These are phyloP conservation scores for Colletotrichum melonis DNA, from an alignment of 2,329 filamentous ascomycete species.

Conservation along the genomic window DNA sequence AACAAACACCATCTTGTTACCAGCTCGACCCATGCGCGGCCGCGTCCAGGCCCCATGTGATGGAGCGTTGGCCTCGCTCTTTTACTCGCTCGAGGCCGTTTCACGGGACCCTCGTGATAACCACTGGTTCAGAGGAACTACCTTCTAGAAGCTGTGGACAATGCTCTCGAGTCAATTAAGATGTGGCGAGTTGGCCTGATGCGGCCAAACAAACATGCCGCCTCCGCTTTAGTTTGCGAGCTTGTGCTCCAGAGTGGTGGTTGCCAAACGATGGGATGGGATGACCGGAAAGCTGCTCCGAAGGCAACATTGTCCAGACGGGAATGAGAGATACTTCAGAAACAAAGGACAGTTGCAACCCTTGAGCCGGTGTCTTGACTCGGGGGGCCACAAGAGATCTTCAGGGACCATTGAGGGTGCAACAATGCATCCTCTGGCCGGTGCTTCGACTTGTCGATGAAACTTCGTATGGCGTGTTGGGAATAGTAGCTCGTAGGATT, in stretches of 20 bases:
- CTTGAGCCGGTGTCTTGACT: slow-evolving; percentile 20
- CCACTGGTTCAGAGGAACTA: slow-evolving; percentile 15
- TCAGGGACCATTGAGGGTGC: background rate
- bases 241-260: background rate
- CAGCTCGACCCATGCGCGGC: slow-evolving; percentile 5
- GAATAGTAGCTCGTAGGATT: background rate
- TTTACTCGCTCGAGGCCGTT: slow-evolving; percentile 19
- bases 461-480: slow-evolving; percentile 19
- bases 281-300: slow-evolving; percentile 7
- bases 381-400: background rate
- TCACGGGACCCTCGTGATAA: background rate
- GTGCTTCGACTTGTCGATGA: background rate
- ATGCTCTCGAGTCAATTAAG: slow-evolving; percentile 12
- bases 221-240: background rate
- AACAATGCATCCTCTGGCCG: slow-evolving; percentile 7
- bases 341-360: background rate
- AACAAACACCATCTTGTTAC: background rate
- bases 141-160: slow-evolving; percentile 26
- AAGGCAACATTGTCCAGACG: slow-evolving; percentile 1
- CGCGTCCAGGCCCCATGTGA: background rate
- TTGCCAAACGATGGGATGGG: slow-evolving; percentile 1
- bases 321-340: background rate
- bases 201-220: background rate
- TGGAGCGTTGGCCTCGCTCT: background rate
- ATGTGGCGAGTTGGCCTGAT: background rate